A percentile compares a stretch with the other conserved stretches of the same genome.
Conservation (phyloP, 257 asterid genomes). For the Salvia hispanica region DNA sequence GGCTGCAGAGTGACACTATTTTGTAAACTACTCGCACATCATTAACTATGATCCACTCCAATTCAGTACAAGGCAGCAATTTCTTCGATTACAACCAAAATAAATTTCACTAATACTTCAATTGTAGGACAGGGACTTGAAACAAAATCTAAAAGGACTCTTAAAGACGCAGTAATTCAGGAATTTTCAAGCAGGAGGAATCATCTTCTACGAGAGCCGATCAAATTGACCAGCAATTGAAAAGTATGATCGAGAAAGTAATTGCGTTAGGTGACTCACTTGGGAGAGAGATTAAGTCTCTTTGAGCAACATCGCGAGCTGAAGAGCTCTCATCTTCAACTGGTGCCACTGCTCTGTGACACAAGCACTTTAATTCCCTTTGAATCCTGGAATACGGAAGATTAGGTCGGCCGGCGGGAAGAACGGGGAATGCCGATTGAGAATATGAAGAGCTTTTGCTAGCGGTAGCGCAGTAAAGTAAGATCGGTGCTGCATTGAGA, state of each 20-base stretch:
- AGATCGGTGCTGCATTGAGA: constrained; percentile 50
- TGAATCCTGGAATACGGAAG: constrained; percentile 44
- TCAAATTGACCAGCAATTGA: constrained; percentile 7
- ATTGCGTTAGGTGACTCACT: constrained; percentile 44
- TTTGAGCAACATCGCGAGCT: constrained; percentile 42
- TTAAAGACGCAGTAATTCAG: not conserved
- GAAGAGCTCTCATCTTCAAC: constrained; percentile 62
- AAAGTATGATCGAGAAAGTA: not conserved
- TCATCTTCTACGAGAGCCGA: constrained; percentile 3
- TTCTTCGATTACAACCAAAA: not conserved
- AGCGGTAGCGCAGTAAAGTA: constrained; percentile 37
- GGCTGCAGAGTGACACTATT: constrained; percentile 1
- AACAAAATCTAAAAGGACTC: not conserved
- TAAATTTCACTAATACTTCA: not conserved
- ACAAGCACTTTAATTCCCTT: constrained; percentile 55
- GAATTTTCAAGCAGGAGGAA: constrained; percentile 4
- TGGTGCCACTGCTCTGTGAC: constrained; percentile 51
- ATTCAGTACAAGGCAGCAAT: constrained; percentile 1
- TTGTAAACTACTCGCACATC: not conserved
- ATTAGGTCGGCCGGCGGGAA: constrained; percentile 37
- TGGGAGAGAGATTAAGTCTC: constrained; percentile 70
- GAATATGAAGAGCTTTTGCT: constrained; percentile 26
- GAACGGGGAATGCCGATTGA: constrained; percentile 37
- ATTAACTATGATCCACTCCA: not conserved
- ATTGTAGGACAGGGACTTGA: too few relatives aligned